phyloP scores from a whole-genome alignment of 192 early-diverging fungal genomes.

The Oehlia diaphana region DNA sequence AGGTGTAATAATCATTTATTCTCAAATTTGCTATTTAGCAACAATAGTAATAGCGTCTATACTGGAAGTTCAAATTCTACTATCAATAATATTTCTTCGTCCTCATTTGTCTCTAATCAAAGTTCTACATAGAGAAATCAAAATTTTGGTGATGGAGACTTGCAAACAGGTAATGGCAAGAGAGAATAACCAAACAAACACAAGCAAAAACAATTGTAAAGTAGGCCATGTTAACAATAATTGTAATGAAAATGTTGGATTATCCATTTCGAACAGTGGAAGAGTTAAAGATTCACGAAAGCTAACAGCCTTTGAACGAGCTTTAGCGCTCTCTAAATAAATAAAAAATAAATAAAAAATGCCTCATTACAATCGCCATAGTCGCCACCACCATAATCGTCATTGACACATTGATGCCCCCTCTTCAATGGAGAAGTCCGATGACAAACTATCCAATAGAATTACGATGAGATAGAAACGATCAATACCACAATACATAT shows the following conservation, averaged over 20 bases:
- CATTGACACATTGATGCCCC: too few relatives aligned
- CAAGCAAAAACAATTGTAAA: background rate
- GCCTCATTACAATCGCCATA: too few relatives aligned
- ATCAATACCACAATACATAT: too few relatives aligned
- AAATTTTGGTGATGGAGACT: background rate
- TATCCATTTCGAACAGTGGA: background rate
- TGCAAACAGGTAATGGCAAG: background rate
- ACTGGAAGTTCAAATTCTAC: too few relatives aligned
- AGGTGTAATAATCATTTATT: too few relatives aligned
- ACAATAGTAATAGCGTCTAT: too few relatives aligned
- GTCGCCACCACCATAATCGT: too few relatives aligned
- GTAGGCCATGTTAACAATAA: background rate
- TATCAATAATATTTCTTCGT: background rate
- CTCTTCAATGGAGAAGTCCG: too few relatives aligned
- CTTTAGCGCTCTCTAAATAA: background rate
- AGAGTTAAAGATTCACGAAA: constrained; percentile 16
- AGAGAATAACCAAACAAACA: background rate
- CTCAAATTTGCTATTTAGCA: too few relatives aligned
- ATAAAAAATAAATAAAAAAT: too few relatives aligned
- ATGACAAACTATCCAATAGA: too few relatives aligned
- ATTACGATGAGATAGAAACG: too few relatives aligned
- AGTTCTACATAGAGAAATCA: background rate
- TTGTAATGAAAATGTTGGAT: constrained; percentile 1
- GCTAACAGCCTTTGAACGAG: constrained; percentile 21
- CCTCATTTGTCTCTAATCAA: constrained; percentile 5